Base-by-base conservation (phyloP, 129 eudicot genomes). In the Flaveria brownii region DNA sequence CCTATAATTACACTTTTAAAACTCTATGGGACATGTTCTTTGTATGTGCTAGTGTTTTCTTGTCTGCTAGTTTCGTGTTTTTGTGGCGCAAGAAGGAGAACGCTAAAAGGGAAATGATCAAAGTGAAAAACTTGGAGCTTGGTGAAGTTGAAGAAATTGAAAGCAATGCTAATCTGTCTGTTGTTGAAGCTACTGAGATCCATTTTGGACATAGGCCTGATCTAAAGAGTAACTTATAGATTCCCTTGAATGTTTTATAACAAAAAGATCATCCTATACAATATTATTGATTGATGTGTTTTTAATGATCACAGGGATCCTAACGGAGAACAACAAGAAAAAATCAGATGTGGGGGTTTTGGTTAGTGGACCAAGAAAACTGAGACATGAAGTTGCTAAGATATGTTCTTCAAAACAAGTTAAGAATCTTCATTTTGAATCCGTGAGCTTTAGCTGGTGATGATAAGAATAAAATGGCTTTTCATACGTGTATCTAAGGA, bases 391-490 rank as follows among this genome's bases (percentile, higher is more conserved):
- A 64, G 91, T 86, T 49, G 95, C 91, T 7, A 86, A 76, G 47
- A 84, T 86, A 61, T 89, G 95, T 73, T 82, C 95, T 17, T 83
- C 83, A 63, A 69, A 43, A 8, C 55, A 61, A 77, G 91, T 79
- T 7, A 61, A 77, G 14, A 84, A 84, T 71, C 84, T 86, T 72
- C 85, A 89, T 73, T 75, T 86, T n/a, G 95, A 89, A 62, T 65
- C 85, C 64, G 72, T 89, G 66, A 89, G 95, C 81, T 89, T 89
- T 39, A 82, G 78, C 77, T 89, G 89, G 95, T 88, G 87, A 86
- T 78, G 17, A 51, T 26, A 17, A 47, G 11, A 14, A 28, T 1
- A 33, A 3, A 5, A 9, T 15, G 64, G 36, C 11, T 30, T 51
- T 13, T 8, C 39, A 33, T 45, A 16, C 0, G 5, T 52, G 25